Conservation (phyloP, 2,329 filamentous ascomycete genomes). For the Ampelomyces quisqualis region DNA sequence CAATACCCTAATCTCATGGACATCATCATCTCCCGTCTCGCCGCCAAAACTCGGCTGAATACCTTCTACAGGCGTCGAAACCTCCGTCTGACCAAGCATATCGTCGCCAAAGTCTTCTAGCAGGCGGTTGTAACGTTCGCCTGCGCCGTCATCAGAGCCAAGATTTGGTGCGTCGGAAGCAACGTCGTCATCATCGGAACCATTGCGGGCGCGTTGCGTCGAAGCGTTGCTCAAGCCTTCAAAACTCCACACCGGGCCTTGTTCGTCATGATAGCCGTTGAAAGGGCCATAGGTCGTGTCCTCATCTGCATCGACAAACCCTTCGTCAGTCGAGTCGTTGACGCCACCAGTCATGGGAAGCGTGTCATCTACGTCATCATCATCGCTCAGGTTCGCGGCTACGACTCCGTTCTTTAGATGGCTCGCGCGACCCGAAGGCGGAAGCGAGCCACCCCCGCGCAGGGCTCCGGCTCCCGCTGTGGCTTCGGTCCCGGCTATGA, state of each 20-base stretch:
- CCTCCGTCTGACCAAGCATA: slow-evolving; percentile 9
- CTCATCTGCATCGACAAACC: slow-evolving; percentile 10
- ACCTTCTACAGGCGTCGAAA: too few relatives aligned
- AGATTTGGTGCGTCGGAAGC: slow-evolving; percentile 26
- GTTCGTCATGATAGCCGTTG: slow-evolving; percentile 11
- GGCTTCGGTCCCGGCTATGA: slow-evolving; percentile 56
- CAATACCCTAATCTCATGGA: slow-evolving; percentile 24
- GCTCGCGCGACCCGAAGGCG: slow-evolving; percentile 35
- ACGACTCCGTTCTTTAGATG: slow-evolving; percentile 38
- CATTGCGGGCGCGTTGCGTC: slow-evolving; percentile 2
- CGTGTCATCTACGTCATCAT: slow-evolving; percentile 20
- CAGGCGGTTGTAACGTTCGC: too few relatives aligned
- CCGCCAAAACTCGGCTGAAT: too few relatives aligned
- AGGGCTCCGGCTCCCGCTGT: slow-evolving; percentile 60
- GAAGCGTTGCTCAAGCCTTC: slow-evolving; percentile 5
- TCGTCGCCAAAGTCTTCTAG: slow-evolving; percentile 38
- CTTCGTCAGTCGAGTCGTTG: slow-evolving; percentile 21
- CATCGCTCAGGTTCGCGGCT: slow-evolving; percentile 36
- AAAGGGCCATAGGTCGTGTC: slow-evolving; percentile 7
- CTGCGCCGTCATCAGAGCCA: slow-evolving; percentile 22
- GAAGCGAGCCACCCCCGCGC: slow-evolving; percentile 39
- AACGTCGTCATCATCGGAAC: slow-evolving; percentile 26
- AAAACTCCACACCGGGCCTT: slow-evolving; percentile 25
- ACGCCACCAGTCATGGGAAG: too few relatives aligned
- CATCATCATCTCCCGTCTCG: slow-evolving; percentile 22